Conservation (phyloP, 1,284 basidiomycete species). For the Bjerkandera adusta region DNA sequence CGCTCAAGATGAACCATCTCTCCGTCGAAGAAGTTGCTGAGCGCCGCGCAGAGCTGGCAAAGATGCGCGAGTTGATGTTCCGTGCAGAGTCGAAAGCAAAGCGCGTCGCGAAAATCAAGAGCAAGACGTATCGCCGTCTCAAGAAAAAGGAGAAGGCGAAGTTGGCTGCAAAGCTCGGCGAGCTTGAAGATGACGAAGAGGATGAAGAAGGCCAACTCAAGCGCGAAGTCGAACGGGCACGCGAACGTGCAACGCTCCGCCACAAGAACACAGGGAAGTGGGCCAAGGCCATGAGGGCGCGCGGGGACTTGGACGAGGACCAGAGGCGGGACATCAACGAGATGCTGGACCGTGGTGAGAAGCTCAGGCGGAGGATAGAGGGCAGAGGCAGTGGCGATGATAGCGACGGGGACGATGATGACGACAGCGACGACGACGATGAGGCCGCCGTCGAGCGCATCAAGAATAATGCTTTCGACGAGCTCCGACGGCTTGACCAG, state of each 20-base stretch:
- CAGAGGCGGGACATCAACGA: constrained; percentile 75
- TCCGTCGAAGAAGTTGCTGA: constrained; percentile 81
- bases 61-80: constrained; percentile 93
- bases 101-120: constrained; percentile 94
- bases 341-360: constrained; percentile 75
- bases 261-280: constrained; percentile 86
- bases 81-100: constrained; percentile 91
- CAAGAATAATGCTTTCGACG: constrained; percentile 71
- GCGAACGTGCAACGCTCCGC: constrained; percentile 81
- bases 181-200: constrained; percentile 40
- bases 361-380: constrained; percentile 67
- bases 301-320: constrained; percentile 62
- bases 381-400: constrained; percentile 52
- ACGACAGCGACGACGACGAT: constrained; percentile 45
- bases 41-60: constrained; percentile 79
- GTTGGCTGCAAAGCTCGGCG: constrained; percentile 51
- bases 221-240: constrained; percentile 76
- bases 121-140: constrained; percentile 88
- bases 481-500: constrained; percentile 49
- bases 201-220: constrained; percentile 61
- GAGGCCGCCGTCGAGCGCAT: constrained; percentile 48
- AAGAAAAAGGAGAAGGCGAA: constrained; percentile 77
- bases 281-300: constrained; percentile 68
- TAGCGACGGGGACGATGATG: constrained; percentile 43
- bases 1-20: constrained; percentile 79